Conservation (phyloP, 331 rosid genomes). For the Rosa hybrid region DNA sequence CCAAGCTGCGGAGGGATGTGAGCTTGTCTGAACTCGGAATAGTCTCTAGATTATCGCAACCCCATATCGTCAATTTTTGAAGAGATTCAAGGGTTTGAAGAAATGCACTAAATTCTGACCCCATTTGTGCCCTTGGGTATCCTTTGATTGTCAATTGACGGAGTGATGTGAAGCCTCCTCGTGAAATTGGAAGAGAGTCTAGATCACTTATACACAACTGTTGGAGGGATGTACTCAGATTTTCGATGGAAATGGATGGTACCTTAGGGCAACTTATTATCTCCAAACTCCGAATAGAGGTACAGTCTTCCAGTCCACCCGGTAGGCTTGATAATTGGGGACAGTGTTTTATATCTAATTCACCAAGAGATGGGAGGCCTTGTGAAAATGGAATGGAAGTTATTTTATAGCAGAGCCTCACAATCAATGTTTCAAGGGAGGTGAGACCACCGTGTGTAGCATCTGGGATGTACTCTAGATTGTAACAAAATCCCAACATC, state of each 20-base stretch:
- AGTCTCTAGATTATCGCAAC: too few species aligned
- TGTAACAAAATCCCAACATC: accelerated
- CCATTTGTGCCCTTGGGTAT: too few species aligned
- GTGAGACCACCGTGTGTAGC: not conserved
- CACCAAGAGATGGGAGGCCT: not conserved
- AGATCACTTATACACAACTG: not conserved
- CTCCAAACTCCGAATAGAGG: not conserved
- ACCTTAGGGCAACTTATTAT: accelerated
- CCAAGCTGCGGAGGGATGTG: too few species aligned
- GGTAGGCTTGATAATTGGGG: not conserved
- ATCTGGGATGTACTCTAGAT: not conserved
- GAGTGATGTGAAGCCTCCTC: not conserved
- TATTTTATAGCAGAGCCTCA: not conserved
- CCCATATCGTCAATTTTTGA: too few species aligned
- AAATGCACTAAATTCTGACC: too few species aligned
- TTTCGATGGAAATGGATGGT: not conserved
- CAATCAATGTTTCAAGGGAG: not conserved
- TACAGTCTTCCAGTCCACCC: not conserved
- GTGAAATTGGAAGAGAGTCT: not conserved
- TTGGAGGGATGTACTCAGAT: not conserved
- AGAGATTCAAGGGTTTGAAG: too few species aligned
- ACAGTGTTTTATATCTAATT: not conserved
- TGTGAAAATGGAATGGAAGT: not conserved
- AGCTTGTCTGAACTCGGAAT: too few species aligned
- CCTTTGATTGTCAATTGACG: accelerated